A percentile compares a stretch with the other conserved stretches of the same genome.
Conservation (phyloP, 164 flowering plant genomes). For the grape (Vitis vinifera) region ASM3070453v1 NC_081811.1:1319501-1320000, state of each 20-base stretch:
- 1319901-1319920: conserved; percentile 97
- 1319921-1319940: conserved; percentile 89
- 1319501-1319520: conserved; percentile 77
- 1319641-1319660: neutral
- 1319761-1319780: neutral
- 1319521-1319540: conserved; percentile 94
- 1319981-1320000: conserved; percentile 2
- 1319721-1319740: neutral
- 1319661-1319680: neutral
- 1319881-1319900: conserved; percentile 96
- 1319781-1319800: neutral
- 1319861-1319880: conserved; percentile 89
- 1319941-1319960: conserved; percentile 85
- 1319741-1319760: neutral
- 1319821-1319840: conserved; percentile 12
- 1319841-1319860: conserved; percentile 96
- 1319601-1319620: conserved; percentile 40
- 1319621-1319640: neutral
- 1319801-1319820: neutral
- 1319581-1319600: conserved; percentile 96
- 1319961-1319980: conserved; percentile 93
- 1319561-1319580: conserved; percentile 96
- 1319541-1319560: conserved; percentile 83
- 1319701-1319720: too few species aligned
- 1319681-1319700: neutral